A percentile compares a stretch with the other conserved stretches of the same genome.
Conservation (phyloP, 371 early-diverging fungal species). For the Lichtheimia hyalospora region DNA sequence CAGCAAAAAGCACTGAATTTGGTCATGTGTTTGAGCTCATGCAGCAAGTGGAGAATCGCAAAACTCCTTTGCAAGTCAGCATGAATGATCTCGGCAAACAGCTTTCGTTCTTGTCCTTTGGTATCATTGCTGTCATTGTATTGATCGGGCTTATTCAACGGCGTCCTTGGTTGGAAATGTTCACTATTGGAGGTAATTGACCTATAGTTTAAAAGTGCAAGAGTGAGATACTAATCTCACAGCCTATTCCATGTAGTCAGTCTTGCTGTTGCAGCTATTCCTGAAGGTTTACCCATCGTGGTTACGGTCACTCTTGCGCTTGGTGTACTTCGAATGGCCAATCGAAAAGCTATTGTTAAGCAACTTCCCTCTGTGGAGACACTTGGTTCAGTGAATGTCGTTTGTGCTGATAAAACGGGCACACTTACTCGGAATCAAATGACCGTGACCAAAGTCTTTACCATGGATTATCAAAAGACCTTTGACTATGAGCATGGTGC, state of each 20-base stretch:
- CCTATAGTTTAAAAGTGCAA: neutral
- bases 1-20: conserved; percentile 84
- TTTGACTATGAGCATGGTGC: conserved; percentile 63
- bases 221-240: neutral
- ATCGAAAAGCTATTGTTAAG: conserved; percentile 85
- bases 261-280: conserved; percentile 94
- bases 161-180: conserved; percentile 91
- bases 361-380: conserved; percentile 91
- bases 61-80: conserved; percentile 84
- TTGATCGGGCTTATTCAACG: conserved; percentile 89
- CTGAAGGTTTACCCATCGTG: conserved; percentile 92
- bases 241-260: conserved; percentile 44
- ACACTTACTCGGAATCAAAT: conserved; percentile 86
- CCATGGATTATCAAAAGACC: conserved; percentile 58
- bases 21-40: conserved; percentile 83
- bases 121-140: conserved; percentile 85
- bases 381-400: conserved; percentile 83
- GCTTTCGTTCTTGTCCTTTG: conserved; percentile 83
- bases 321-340: conserved; percentile 90
- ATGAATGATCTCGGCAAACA: conserved; percentile 91
- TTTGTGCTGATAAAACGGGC: conserved; percentile 95
- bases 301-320: conserved; percentile 90
- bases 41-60: conserved; percentile 80
- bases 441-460: conserved; percentile 77
- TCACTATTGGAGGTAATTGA: conserved; percentile 79